Evolutionary conservation across 75 land plant genomes (phyloP), one percentile per base, ranked within the genome.

Genomic region (Sequoiadendron giganteum): DNA sequence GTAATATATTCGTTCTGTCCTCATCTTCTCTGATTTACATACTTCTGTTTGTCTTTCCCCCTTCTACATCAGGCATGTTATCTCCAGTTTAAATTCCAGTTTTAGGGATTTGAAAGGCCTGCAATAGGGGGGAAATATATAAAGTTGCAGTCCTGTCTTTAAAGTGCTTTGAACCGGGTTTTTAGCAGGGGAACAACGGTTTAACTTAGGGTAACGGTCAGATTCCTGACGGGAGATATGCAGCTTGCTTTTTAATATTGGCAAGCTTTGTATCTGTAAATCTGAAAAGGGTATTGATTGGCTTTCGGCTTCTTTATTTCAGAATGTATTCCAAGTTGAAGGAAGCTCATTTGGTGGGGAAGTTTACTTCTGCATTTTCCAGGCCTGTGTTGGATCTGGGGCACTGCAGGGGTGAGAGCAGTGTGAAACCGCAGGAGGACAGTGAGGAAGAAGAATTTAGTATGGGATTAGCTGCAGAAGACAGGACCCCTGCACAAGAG

Each of bases 321-420:
- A 85, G 19, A 56, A 88, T 88, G 89, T 85, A 85, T 72, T 85
- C 89, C 13, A 88, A 88, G 89, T 75, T 85, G 49, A 88, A 54
- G 81, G 89, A 88, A 25, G 89, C 79, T 16, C 89, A 88, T 49
- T 88, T 88, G 21, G 86, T 86, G 39, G 87, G 87, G 36, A 85
- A 85, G 36, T 85, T 85, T 38, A 55, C 86, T 30, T 88, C 89
- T 38, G 82, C 87, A 11, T 83, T 86, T 21, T 72, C 87, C 10
- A 72, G 89, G 58, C 89, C 89, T 36, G 89, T 88, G 25, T 55
- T 88, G 75, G 89, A 88, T 70, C 86, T 88, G 42, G 86, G 89
- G 39, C 87, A 88, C 89, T 88, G 89, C 87, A 28, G 86, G 70
- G 86, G 87, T 39, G 77, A 85, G 87, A 86, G 75, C 47, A 85